These are phyloP conservation scores for Capronia coronata DNA, from an alignment of 2,329 filamentous ascomycete species.

Conservation along the genomic window DNA sequence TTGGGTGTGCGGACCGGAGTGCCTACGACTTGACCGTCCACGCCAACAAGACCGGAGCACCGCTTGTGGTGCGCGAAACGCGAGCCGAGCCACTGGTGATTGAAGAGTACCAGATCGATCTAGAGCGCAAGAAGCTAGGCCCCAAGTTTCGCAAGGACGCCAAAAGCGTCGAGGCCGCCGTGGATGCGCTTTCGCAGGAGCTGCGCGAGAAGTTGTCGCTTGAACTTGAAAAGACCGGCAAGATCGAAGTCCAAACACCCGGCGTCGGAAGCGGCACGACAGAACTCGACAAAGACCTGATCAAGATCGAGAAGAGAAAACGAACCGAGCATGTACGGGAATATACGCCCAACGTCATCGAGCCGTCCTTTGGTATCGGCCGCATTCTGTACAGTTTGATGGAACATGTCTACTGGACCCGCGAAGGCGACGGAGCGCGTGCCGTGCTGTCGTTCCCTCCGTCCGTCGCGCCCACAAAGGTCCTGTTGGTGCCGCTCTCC, in stretches of 20 bases:
- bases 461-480: constrained; percentile 85
- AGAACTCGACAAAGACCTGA: constrained; percentile 68
- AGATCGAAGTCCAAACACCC: constrained; percentile 69
- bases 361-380: constrained; percentile 95
- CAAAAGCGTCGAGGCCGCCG: constrained; percentile 72
- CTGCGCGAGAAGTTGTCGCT: constrained; percentile 72
- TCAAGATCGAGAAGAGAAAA: constrained; percentile 78
- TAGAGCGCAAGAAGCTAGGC: constrained; percentile 94
- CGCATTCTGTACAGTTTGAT: constrained; percentile 88
- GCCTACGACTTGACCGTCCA: constrained; percentile 93
- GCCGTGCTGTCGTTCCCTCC: constrained; percentile 72
- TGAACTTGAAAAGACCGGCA: constrained; percentile 65
- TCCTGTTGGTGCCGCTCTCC: constrained; percentile 84
- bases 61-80: constrained; percentile 76
- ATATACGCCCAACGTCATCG: constrained; percentile 92
- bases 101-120: constrained; percentile 79
- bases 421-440: constrained; percentile 74
- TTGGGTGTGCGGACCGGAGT: constrained; percentile 90
- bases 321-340: constrained; percentile 77
- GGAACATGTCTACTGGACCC: constrained; percentile 93
- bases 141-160: constrained; percentile 93
- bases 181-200: constrained; percentile 70
- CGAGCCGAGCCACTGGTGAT: constrained; percentile 70
- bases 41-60: constrained; percentile 81
- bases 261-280: constrained; percentile 64